Conservation (phyloP, 441 rosid species). For the Eutrema salsugineum region DNA sequence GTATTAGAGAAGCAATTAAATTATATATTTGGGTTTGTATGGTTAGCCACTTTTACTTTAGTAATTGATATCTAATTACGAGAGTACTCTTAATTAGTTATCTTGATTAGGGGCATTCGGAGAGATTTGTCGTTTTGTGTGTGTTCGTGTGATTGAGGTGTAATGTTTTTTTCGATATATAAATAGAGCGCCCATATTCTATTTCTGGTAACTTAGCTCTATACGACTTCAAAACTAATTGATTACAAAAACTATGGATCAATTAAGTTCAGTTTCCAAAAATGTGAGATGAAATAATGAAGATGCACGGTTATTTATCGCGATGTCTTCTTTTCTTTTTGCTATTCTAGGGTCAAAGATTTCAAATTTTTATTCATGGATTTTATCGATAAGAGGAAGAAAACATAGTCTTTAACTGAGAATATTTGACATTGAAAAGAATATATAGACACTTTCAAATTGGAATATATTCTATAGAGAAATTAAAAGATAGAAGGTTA, state of each 20-base stretch:
- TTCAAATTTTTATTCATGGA: neutral
- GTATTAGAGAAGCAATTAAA: slow-evolving; percentile 1
- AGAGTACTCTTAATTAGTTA: neutral
- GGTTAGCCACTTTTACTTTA: neutral
- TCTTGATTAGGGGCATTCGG: slow-evolving; percentile 7
- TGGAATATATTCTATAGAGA: neutral
- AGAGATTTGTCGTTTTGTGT: slow-evolving; percentile 13
- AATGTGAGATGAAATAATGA: neutral
- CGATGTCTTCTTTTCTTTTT: neutral
- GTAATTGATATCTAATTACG: slow-evolving; percentile 1
- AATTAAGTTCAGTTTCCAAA: neutral
- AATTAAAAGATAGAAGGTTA: neutral
- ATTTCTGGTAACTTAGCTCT: neutral
- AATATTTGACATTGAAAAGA: neutral
- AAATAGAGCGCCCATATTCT: neutral
- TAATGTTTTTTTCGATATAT: slow-evolving; percentile 21
- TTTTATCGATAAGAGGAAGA: neutral
- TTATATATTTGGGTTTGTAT: slow-evolving; percentile 10
- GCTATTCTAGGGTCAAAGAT: neutral
- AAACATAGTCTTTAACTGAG: neutral
- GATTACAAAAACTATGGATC: neutral
- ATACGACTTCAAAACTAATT: neutral
- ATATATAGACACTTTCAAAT: neutral
- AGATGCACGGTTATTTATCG: neutral
- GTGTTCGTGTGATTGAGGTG: slow-evolving; percentile 26